These are phyloP conservation scores for Saturnispora dispora DNA, from an alignment of 805 yeast genomes.

Conservation along the genomic window DNA sequence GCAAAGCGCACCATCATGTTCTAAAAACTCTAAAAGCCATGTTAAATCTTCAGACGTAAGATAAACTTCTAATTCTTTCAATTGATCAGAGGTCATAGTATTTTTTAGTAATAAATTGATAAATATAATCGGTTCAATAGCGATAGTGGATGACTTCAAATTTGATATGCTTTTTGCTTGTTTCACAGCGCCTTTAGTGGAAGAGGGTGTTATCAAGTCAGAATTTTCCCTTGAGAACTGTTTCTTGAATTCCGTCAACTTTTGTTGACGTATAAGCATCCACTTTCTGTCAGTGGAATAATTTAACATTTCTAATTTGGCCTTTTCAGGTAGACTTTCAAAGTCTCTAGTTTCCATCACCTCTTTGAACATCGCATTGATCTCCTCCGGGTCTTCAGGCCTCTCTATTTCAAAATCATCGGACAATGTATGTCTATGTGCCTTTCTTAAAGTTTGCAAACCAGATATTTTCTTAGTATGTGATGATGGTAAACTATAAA, in stretches of 20 bases:
- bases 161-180: background rate
- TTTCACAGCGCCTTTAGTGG: background rate
- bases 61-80: conserved; percentile 84
- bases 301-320: conserved; percentile 65
- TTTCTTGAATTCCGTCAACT: conserved; percentile 64
- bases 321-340: conserved; percentile 50
- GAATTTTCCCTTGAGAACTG: conserved; percentile 16
- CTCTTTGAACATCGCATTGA: conserved; percentile 67
- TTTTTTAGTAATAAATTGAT: conserved; percentile 67
- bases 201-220: background rate
- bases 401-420: conserved; percentile 46
- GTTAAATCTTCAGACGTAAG: conserved; percentile 66
- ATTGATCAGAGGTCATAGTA: conserved; percentile 54
- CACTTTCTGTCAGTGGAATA: conserved; percentile 77
- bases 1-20: conserved; percentile 83
- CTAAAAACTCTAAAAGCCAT: conserved; percentile 81
- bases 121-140: conserved; percentile 34
- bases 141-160: conserved; percentile 27
- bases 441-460: conserved; percentile 20
- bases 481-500: conserved; percentile 22
- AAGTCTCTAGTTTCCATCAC: conserved; percentile 81
- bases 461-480: conserved; percentile 23
- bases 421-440: conserved; percentile 30
- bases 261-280: conserved; percentile 85
- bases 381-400: conserved; percentile 56